phyloP scores from a whole-genome alignment of 2,329 filamentous ascomycete species.

The Calonectria hawksworthii region DNA sequence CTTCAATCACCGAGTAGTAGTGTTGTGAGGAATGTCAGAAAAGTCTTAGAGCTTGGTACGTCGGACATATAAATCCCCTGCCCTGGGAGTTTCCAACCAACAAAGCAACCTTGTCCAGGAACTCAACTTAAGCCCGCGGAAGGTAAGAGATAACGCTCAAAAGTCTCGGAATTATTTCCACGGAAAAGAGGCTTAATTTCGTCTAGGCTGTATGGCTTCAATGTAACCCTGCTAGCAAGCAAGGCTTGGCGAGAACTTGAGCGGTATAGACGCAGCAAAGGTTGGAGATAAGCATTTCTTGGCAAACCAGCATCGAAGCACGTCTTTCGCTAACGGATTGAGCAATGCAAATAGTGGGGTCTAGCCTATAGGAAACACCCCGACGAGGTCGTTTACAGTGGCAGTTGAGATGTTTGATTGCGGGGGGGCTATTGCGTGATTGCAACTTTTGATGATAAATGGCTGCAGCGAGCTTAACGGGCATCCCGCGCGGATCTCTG shows the following conservation, averaged over 20 bases:
- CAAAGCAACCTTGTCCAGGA: background rate
- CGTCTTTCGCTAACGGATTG: constrained; percentile 4
- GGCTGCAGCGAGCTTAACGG: background rate
- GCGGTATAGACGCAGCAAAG: background rate
- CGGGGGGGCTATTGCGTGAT: constrained; percentile 19
- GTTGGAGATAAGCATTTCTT: constrained; percentile 6
- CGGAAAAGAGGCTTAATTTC: background rate
- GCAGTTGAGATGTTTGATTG: constrained; percentile 6
- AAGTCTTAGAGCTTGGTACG: background rate
- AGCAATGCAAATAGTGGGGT: constrained; percentile 5
- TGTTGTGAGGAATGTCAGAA: background rate
- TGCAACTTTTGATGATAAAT: background rate
- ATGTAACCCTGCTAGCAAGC: background rate
- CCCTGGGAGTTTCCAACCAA: background rate
- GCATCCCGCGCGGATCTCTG: background rate
- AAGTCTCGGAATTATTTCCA: background rate
- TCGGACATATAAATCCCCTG: background rate
- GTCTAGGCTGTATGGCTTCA: background rate
- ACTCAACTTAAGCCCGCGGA: background rate
- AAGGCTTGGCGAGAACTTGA: background rate
- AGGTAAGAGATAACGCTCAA: background rate
- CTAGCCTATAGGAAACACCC: background rate
- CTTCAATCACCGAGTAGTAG: background rate
- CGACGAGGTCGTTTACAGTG: background rate
- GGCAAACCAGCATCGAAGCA: background rate